These are phyloP conservation scores for Blastomyces percursus DNA, from an alignment of 2,329 filamentous ascomycete genomes.

Conservation along the genomic window DNA sequence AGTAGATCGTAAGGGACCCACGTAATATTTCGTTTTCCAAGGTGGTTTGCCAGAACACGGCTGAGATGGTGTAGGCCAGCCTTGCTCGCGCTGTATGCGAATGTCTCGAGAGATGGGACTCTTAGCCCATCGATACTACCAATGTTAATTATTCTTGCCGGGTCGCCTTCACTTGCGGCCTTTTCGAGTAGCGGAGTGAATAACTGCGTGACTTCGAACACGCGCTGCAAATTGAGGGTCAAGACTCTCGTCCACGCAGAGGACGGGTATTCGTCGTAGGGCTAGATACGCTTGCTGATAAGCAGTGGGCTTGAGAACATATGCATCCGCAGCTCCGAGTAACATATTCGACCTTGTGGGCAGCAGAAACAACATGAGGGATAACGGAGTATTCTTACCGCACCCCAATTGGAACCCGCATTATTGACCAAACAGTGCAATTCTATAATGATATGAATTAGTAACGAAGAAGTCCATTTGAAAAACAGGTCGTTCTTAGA, in stretches of 20 bases:
- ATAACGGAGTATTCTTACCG: conserved; percentile 12
- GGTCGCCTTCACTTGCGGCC: conserved; percentile 33
- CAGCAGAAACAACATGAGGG: background rate
- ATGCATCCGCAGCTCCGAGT: background rate
- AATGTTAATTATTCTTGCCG: conserved; percentile 43
- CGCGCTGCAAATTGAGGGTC: conserved; percentile 44
- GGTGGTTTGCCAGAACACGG: conserved; percentile 41
- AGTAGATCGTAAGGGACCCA: conserved; percentile 27
- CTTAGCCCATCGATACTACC: conserved; percentile 45
- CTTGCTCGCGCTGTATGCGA: conserved; percentile 44
- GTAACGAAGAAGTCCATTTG: conserved; percentile 20
- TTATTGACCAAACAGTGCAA: conserved; percentile 42
- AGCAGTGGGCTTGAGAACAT: background rate
- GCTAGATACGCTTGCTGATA: conserved; percentile 13
- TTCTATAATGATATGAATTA: conserved; percentile 24
- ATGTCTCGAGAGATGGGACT: conserved; percentile 43
- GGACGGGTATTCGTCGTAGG: conserved; percentile 48
- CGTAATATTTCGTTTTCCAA: conserved; percentile 44
- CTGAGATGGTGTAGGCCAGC: conserved; percentile 45
- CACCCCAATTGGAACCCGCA: conserved; percentile 45
- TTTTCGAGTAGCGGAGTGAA: conserved; percentile 40
- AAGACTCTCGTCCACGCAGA: conserved; percentile 48
- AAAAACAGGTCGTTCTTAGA: conserved; percentile 19
- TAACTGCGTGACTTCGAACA: conserved; percentile 40
- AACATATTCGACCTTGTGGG: background rate